These are phyloP conservation scores for Leucosporidium scottii DNA, from an alignment of 768 basidiomycete genomes.

Conservation along the genomic window DNA sequence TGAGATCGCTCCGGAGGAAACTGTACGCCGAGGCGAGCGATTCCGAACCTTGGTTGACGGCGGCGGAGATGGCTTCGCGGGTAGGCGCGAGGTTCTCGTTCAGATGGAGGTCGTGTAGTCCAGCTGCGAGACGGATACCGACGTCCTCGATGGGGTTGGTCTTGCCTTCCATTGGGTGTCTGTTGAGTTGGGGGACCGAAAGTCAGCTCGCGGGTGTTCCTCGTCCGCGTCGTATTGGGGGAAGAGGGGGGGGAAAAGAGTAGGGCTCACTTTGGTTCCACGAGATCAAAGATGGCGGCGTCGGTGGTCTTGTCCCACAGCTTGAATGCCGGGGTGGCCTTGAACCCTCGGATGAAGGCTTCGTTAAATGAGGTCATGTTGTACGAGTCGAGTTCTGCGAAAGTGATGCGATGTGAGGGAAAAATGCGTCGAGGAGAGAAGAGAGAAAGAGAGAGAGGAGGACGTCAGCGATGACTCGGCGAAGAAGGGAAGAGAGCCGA, in stretches of 20 bases:
- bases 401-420: too few species aligned
- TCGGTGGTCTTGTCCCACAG: conserved; percentile 90
- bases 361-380: conserved; percentile 57
- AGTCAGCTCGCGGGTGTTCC: neutral
- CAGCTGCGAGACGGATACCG: conserved; percentile 82
- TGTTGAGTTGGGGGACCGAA: conserved; percentile 39
- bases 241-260: conserved; percentile 2
- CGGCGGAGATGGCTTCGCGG: conserved; percentile 75
- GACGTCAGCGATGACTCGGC: neutral
- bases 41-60: conserved; percentile 60
- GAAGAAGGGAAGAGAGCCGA: too few species aligned
- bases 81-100: conserved; percentile 92
- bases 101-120: conserved; percentile 84
- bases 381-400: conserved; percentile 31
- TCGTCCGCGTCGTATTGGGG: too few species aligned
- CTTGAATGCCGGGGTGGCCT: conserved; percentile 73
- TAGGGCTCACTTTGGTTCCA: conserved; percentile 70
- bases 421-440: neutral
- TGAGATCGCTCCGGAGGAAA: conserved; percentile 22
- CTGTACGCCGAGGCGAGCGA: conserved; percentile 32
- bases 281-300: conserved; percentile 85
- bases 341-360: conserved; percentile 81
- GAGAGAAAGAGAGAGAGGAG: neutral
- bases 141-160: conserved; percentile 85
- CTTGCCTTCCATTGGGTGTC: conserved; percentile 89